phyloP scores from a whole-genome alignment of 2,329 filamentous ascomycete genomes.

The Alternaria panax region DNA sequence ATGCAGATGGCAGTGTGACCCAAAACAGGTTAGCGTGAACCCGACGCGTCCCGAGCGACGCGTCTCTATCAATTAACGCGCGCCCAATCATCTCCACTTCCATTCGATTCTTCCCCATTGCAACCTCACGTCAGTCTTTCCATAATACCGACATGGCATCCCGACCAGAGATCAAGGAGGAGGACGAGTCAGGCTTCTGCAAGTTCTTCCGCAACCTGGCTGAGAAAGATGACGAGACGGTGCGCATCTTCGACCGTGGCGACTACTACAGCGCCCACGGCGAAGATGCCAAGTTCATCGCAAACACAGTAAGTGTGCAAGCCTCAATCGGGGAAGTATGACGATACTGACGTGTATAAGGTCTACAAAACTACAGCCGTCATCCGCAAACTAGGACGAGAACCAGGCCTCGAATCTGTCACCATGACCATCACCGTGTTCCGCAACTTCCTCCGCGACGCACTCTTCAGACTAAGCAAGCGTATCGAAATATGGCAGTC shows the following conservation, averaged over 20 bases:
- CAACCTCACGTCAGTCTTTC: background rate
- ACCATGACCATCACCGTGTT: constrained; percentile 96
- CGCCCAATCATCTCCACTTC: constrained; percentile 7
- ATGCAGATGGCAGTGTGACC: too few species aligned
- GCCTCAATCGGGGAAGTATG: too few species aligned
- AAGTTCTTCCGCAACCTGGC: constrained; percentile 92
- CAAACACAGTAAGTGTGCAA: constrained; percentile 68
- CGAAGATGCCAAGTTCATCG: constrained; percentile 83
- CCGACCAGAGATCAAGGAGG: constrained; percentile 71
- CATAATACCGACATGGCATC: constrained; percentile 56
- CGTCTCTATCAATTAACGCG: constrained; percentile 12
- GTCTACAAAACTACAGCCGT: constrained; percentile 99
- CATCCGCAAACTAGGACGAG: constrained; percentile 84
- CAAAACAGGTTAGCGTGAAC: constrained; percentile 11
- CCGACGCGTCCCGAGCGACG: constrained; percentile 12
- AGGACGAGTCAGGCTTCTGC: constrained; percentile 97
- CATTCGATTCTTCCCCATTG: background rate
- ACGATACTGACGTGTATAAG: constrained; percentile 49
- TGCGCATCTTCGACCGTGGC: constrained; percentile 91
- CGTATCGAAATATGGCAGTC: constrained; percentile 90
- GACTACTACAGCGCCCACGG: constrained; percentile 97
- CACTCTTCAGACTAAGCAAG: constrained; percentile 89
- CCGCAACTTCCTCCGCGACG: constrained; percentile 92
- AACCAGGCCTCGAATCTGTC: constrained; percentile 87
- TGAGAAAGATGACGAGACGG: constrained; percentile 71